Evolutionary conservation across 352 stramenopile genomes (phyloP), one percentile per base, ranked within the genome.

Genomic region (Pythium dissotocum): DNA sequence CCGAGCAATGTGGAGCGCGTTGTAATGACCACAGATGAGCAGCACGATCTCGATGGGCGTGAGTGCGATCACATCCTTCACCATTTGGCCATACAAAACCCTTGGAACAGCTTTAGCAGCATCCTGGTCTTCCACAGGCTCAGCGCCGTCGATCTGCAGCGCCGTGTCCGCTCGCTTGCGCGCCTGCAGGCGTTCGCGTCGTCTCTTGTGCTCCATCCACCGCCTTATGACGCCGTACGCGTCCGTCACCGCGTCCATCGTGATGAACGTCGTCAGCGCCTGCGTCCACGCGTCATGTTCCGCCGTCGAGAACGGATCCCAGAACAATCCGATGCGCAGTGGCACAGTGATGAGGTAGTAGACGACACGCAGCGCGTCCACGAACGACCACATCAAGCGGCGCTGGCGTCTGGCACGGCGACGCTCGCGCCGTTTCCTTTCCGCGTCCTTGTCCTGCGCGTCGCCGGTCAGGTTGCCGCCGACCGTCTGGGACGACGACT

Each of bases 301-400:
- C 4, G 38, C 26, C 12, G 59, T 60, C 44, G 60, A 61, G 26
- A 69, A 74, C 57, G 73, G 73, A 60, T 80, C 63, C 38, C 68
- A 77, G 18, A 71, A 75, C 9, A 80, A 49, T 28, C 69, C 73
- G 13, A 80, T 4, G 10, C 73, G 73, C 18, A 77, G 59, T 40
- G 73, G 73, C 2, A 77, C 21, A 55, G 28, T 75, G 9, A 77
- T 51, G 10, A 74, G 61, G 38, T 75, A 68, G 63, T 80, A 80
- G 0, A 70, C 3, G 9, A 65, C 14, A 13, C 42, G 54, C 8
- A 68, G 9, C 14, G 33, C 58, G 16, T 53, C 8, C 12, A 67
- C 21, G 5, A 38, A 26, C 6, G 38, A 4, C 4, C 35, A 52
- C 7, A 70, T 5, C 46, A 38, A 26, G 13, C 63, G 63, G 0